Evolutionary conservation across 352 stramenopile species (phyloP).

Genomic region (Pythium aristosporum): DNA sequence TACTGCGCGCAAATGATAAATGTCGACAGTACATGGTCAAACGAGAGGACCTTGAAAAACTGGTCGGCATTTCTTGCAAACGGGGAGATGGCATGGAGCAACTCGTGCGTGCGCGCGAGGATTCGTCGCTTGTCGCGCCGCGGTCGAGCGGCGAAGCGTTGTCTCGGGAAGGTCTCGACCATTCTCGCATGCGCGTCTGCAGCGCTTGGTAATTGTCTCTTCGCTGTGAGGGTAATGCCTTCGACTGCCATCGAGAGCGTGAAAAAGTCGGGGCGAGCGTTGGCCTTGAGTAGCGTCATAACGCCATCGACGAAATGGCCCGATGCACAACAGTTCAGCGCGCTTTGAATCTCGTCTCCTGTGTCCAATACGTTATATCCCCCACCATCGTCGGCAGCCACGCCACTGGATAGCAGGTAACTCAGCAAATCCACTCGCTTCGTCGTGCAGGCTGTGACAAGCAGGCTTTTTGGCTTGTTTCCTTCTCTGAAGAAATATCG

Average conservation of each 20-base stretch:
- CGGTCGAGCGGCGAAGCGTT: background rate
- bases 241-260: constrained; percentile 38
- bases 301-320: constrained; percentile 49
- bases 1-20: constrained; percentile 51
- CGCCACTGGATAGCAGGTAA: constrained; percentile 38
- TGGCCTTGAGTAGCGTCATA: constrained; percentile 32
- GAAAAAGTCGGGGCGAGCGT: constrained; percentile 34
- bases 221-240: constrained; percentile 25
- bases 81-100: constrained; percentile 34
- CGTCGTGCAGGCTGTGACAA: constrained; percentile 40
- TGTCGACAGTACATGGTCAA: constrained; percentile 42
- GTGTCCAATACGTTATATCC: constrained; percentile 39
- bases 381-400: constrained; percentile 26
- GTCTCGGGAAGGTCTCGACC: constrained; percentile 5
- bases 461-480: constrained; percentile 41
- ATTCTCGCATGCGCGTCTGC: background rate
- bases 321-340: constrained; percentile 33
- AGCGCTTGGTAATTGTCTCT: constrained; percentile 1
- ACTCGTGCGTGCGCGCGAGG: constrained; percentile 18
- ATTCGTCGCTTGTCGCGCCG: constrained; percentile 27
- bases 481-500: constrained; percentile 42
- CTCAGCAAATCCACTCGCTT: constrained; percentile 35
- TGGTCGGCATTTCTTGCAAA: constrained; percentile 30
- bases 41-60: constrained; percentile 44
- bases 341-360: constrained; percentile 44